Evolutionary conservation across 106 monocot genomes (phyloP).

Genomic region (Narthecium ossifragum): DNA sequence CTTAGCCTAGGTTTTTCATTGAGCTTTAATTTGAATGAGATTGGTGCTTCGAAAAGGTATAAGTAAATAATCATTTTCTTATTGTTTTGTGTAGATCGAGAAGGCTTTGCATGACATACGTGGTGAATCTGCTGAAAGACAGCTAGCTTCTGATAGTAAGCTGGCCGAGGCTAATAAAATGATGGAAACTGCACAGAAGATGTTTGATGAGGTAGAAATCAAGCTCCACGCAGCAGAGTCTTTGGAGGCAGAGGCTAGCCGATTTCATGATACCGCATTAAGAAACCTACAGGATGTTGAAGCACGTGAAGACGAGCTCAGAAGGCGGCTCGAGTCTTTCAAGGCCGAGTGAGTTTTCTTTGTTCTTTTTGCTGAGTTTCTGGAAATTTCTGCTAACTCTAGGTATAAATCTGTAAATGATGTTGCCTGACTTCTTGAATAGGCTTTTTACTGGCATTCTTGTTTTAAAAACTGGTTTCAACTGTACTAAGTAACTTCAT

Average conservation of each 20-base stretch:
- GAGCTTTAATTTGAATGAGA: no score
- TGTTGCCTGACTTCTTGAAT: no score
- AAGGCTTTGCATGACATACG: slow-evolving; percentile 81
- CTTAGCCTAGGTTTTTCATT: no score
- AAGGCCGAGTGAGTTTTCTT: slow-evolving; percentile 55
- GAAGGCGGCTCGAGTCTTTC: slow-evolving; percentile 43
- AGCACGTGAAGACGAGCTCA: slow-evolving; percentile 86
- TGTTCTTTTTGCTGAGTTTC: no score
- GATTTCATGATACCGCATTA: slow-evolving; percentile 33
- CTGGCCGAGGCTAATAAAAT: slow-evolving; percentile 55
- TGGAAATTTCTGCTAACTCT: no score
- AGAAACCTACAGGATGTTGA: slow-evolving; percentile 82
- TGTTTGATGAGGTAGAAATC: slow-evolving; percentile 60
- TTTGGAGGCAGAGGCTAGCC: slow-evolving; percentile 61
- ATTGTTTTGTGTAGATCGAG: slow-evolving; percentile 64
- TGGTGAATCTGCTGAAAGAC: slow-evolving; percentile 78
- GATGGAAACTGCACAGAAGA: slow-evolving; percentile 53
- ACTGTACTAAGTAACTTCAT: no score
- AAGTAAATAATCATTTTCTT: no score
- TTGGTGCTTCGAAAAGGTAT: no score
- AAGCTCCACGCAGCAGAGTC: slow-evolving; percentile 52
- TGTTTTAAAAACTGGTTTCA: no score
- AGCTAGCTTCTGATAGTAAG: slow-evolving; percentile 71
- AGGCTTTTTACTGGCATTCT: no score
- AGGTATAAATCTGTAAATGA: no score